These are phyloP conservation scores for Penicillium manginii DNA, from an alignment of 495 filamentous ascomycete species.

Conservation along the genomic window DNA sequence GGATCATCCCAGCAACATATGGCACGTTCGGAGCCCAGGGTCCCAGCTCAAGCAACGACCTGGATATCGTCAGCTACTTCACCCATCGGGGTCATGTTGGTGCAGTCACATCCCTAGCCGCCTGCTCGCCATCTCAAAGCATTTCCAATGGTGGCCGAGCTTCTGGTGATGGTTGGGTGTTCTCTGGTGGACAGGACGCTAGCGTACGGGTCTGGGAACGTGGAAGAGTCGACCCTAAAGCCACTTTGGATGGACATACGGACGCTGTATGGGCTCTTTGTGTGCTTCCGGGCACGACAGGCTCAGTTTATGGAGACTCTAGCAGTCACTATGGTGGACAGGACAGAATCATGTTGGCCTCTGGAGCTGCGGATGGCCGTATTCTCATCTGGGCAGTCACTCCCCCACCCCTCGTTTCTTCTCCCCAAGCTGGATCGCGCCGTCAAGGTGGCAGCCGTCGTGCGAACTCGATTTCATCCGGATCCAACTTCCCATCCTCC, in stretches of 20 bases:
- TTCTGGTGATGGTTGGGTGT: conserved; percentile 93
- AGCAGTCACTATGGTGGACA: conserved; percentile 69
- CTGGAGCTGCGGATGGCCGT: conserved; percentile 87
- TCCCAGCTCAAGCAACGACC: conserved; percentile 62
- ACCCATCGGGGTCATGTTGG: conserved; percentile 92
- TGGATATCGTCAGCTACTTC: conserved; percentile 91
- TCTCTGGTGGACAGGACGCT: conserved; percentile 93
- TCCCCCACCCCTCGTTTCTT: conserved; percentile 81
- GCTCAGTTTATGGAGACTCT: conserved; percentile 73
- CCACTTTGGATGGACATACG: conserved; percentile 90
- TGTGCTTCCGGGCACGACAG: conserved; percentile 83
- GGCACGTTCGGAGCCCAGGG: conserved; percentile 60
- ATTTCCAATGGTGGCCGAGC: conserved; percentile 87
- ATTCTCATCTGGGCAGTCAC: conserved; percentile 95
- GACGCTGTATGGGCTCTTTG: conserved; percentile 96
- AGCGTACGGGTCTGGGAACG: conserved; percentile 94
- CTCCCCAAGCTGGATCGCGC: conserved; percentile 72
- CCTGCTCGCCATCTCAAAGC: conserved; percentile 80
- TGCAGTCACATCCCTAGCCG: conserved; percentile 83
- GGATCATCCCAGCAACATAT: conserved; percentile 85
- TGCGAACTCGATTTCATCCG: conserved; percentile 87
- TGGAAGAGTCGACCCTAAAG: conserved; percentile 91
- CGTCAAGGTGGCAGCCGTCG: conserved; percentile 76
- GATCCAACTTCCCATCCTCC: conserved; percentile 84
- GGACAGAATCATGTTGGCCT: conserved; percentile 87